Evolutionary conservation across 345 rosid species (phyloP).

Genomic region (Raphanus raphanistrum): DNA sequence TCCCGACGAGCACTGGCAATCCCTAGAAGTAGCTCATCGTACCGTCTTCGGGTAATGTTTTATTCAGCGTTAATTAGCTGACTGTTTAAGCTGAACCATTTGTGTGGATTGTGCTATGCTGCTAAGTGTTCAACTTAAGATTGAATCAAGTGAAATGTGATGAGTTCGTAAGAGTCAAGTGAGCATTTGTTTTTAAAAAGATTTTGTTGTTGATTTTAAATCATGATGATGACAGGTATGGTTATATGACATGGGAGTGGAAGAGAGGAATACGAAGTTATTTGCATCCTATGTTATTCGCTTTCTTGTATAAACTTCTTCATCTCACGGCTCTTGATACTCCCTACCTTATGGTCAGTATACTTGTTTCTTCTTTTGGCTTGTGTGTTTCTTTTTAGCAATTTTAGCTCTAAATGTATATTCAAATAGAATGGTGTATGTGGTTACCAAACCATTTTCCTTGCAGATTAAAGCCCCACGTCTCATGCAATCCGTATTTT

Average conservation of each 20-base stretch:
- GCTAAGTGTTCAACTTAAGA: background rate
- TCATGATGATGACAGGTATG: conserved; percentile 55
- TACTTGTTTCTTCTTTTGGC: background rate
- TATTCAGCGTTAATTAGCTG: background rate
- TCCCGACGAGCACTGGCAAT: conserved; percentile 96
- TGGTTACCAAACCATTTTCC: too few species aligned
- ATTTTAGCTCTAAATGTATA: background rate
- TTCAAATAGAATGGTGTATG: too few species aligned
- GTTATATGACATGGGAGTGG: conserved; percentile 98
- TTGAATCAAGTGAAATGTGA: too few species aligned
- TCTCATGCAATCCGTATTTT: conserved; percentile 75
- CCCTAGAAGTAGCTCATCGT: conserved; percentile 82
- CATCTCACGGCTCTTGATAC: conserved; percentile 65
- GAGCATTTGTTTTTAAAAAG: background rate
- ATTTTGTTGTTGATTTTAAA: background rate
- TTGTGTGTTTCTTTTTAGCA: background rate
- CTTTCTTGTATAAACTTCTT: conserved; percentile 64
- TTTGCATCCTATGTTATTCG: conserved; percentile 85
- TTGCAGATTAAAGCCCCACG: conserved; percentile 73
- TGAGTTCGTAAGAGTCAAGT: background rate
- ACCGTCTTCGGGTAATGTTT: conserved; percentile 70
- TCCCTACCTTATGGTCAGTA: conserved; percentile 70
- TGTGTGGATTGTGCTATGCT: background rate
- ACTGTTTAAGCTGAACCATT: background rate
- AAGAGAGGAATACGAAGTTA: conserved; percentile 83